Base-by-base conservation (phyloP, 1,284 basidiomycete genomes). In the Naganishia sp. region DNA sequence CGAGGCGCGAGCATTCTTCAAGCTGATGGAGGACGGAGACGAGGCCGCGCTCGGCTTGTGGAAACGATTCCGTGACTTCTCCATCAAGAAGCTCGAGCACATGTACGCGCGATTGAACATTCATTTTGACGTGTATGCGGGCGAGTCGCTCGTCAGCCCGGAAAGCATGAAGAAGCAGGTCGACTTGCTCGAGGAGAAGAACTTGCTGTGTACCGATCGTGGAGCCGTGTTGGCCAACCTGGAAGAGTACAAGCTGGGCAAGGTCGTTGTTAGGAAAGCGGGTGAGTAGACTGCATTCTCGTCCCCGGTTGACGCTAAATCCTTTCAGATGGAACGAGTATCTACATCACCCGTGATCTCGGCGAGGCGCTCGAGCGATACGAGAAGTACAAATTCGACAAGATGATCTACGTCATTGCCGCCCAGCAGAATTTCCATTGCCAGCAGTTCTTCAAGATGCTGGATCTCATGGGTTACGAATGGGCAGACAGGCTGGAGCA, bases 321-420 rank as follows among this genome's bases (percentile, higher is more conserved):
- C n/a, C 50, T 18, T 42, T 4, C 72, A 91, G 95, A 99, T 74
- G 95, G 95, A 28, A 97, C 95, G 6, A 92, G 92, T 0, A 94
- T 98, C 72, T 99, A 99, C 81, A 87, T 99, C 69, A 97, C 94
- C n/a, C 91, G 95, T 69, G 95, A 99, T 80, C 92, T 99, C 69
- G 95, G 89, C 52, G 95, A 89, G 52, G 94, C 94, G 0, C 88
- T 90, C 72, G 90, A 98, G 82, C 90, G 95, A 71, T 93, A 88
- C 82, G 88, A 92, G 72, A 88, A 90, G 77, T 93, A 93, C 84
- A 86, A 90, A 67, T 96, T 97, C 73, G 94, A 99, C 86, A 97
- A 97, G 83, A 95, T 97, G 90, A 90, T 98, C 76, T 95, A 95
- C 80, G 93, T 97, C 75, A 87, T 96, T 53, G 88, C 92, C 0